Percentiles rank a stretch among this genome's conserved stretches.
Conservation (phyloP, 139 green algal species). For the Auxenochlorella pyrenoidosa region DNA sequence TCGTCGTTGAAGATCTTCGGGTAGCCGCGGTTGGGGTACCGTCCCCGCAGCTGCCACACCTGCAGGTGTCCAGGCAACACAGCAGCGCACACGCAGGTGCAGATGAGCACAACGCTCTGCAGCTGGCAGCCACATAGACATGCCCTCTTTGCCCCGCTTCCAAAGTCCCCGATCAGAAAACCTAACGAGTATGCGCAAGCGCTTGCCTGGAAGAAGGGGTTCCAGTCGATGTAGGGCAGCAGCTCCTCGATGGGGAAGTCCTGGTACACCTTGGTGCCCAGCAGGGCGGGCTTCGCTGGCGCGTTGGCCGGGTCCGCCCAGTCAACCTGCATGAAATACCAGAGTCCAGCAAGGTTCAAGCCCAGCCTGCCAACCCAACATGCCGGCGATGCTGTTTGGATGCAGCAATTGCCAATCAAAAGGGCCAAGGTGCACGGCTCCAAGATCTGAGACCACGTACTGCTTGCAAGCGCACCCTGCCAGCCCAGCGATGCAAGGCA, state of each 20-base stretch:
- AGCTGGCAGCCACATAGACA: too few species aligned
- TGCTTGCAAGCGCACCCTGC: too few species aligned
- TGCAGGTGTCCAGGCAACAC: constrained; percentile 37
- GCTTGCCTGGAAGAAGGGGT: constrained; percentile 96
- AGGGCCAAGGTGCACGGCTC: too few species aligned
- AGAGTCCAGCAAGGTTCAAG: too few species aligned
- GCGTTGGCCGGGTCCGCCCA: constrained; percentile 84
- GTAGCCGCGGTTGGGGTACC: constrained; percentile 99
- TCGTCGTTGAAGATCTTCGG: constrained; percentile 99
- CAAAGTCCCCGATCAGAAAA: too few species aligned
- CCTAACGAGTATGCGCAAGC: too few species aligned
- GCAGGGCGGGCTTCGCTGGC: constrained; percentile 77
- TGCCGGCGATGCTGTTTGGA: too few species aligned
- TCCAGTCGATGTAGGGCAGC: constrained; percentile 98
- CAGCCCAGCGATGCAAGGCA: background rate
- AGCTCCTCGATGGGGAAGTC: constrained; percentile 94
- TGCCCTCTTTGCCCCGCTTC: too few species aligned
- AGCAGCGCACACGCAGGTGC: background rate
- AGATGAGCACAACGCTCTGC: background rate
- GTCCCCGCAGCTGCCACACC: constrained; percentile 97
- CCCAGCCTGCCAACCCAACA: too few species aligned
- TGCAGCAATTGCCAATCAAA: too few species aligned
- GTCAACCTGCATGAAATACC: constrained; percentile 69
- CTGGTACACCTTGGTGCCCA: constrained; percentile 80
- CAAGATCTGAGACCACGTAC: too few species aligned